Conservation (phyloP, 1,139 yeast genomes). For the Blastobotrys arbuscula region DNA sequence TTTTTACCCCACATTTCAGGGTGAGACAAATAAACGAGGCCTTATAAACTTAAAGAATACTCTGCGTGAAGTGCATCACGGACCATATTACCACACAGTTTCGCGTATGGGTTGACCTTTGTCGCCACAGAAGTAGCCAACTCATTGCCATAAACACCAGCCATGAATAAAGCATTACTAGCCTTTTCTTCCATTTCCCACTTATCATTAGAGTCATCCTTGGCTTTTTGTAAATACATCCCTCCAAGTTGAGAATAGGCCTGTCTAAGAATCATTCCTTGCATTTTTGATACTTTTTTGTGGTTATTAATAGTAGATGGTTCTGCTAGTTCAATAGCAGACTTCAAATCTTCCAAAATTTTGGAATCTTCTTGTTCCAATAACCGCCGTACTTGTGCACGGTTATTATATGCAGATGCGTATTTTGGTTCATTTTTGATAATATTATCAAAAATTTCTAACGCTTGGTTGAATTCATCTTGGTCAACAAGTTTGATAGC, state of each 20-base stretch:
- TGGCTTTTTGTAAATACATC: constrained; percentile 21
- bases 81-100: constrained; percentile 33
- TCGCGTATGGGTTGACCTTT: constrained; percentile 33
- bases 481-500: constrained; percentile 23
- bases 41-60: constrained; percentile 4
- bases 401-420: constrained; percentile 34
- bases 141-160: constrained; percentile 31
- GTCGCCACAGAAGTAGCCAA: constrained; percentile 27
- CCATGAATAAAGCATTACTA: constrained; percentile 25
- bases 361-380: background rate
- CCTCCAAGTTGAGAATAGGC: constrained; percentile 32
- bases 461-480: constrained; percentile 17
- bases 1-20: background rate
- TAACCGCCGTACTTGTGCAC: constrained; percentile 29
- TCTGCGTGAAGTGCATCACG: constrained; percentile 14
- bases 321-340: constrained; percentile 27
- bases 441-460: constrained; percentile 21
- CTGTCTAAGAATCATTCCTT: constrained; percentile 29
- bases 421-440: constrained; percentile 26
- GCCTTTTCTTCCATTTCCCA: constrained; percentile 32
- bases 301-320: constrained; percentile 13
- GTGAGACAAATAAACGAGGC: background rate
- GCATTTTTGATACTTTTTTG: constrained; percentile 28
- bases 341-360: constrained; percentile 20
- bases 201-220: constrained; percentile 9